phyloP scores from a whole-genome alignment of 2,329 filamentous ascomycete species.

The Zymoseptoria ardabiliae region DNA sequence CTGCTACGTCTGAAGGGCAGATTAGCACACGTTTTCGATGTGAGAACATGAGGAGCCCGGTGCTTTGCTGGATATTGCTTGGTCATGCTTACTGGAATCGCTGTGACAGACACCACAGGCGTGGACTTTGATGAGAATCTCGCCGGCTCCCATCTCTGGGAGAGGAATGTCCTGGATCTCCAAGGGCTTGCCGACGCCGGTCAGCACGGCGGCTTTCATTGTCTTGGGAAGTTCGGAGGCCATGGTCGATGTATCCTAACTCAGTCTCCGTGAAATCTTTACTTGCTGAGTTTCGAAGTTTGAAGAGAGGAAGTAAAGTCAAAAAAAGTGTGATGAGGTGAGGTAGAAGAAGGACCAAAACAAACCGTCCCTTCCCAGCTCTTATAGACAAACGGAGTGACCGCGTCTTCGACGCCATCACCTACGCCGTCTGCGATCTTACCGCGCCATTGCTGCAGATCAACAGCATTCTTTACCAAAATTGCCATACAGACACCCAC shows the following conservation, averaged over 20 bases:
- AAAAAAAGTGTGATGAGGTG: background rate
- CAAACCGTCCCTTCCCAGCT: background rate
- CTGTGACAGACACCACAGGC: constrained; percentile 67
- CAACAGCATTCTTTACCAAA: background rate
- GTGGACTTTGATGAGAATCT: constrained; percentile 63
- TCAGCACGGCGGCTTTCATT: constrained; percentile 59
- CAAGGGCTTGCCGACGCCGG: constrained; percentile 46
- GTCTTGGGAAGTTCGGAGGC: constrained; percentile 46
- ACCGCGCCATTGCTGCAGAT: background rate
- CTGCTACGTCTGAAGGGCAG: constrained; percentile 39
- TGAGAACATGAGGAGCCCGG: no score
- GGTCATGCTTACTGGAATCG: constrained; percentile 40
- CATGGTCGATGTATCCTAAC: constrained; percentile 9
- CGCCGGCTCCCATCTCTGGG: constrained; percentile 46
- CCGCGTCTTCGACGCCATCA: background rate
- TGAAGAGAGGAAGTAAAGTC: background rate
- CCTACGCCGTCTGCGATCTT: background rate
- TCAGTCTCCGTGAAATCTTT: no score
- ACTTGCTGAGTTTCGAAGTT: no score
- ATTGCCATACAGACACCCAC: background rate
- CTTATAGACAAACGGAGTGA: background rate
- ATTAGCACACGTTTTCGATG: constrained; percentile 8
- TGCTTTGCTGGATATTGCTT: no score
- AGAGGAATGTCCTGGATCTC: constrained; percentile 54
- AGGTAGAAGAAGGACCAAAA: background rate